phyloP scores from a whole-genome alignment of 2,329 filamentous ascomycete genomes.

The Penicillium sp. region DNA sequence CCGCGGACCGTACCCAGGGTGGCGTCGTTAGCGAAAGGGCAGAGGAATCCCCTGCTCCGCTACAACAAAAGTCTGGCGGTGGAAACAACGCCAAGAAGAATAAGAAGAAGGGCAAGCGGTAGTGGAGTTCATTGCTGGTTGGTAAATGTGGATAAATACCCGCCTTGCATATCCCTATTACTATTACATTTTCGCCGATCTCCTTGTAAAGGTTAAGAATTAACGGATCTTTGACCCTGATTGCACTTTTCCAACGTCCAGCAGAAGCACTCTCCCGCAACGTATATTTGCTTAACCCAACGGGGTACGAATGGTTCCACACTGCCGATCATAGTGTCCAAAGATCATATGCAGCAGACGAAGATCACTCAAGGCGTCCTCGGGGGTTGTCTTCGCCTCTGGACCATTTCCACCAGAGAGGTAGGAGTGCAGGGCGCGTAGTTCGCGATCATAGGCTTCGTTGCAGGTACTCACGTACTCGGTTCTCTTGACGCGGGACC shows the following conservation, averaged over 20 bases:
- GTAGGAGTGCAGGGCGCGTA: constrained; percentile 37
- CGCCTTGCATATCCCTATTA: background rate
- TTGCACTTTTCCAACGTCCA: background rate
- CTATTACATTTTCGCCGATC: background rate
- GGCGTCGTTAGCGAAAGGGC: constrained; percentile 72
- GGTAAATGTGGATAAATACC: background rate
- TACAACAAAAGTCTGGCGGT: constrained; percentile 35
- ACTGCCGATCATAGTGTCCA: constrained; percentile 37
- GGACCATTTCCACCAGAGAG: constrained; percentile 19
- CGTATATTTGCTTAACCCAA: constrained; percentile 21
- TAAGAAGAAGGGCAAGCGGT: constrained; percentile 53
- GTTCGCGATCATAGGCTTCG: constrained; percentile 38
- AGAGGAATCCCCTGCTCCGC: constrained; percentile 48
- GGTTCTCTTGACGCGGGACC: constrained; percentile 19
- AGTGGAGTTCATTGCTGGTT: constrained; percentile 8
- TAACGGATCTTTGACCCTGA: background rate
- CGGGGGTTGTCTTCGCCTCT: constrained; percentile 33
- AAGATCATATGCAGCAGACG: constrained; percentile 35
- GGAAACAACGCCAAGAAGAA: constrained; percentile 45
- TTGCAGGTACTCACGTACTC: constrained; percentile 35
- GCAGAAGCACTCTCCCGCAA: background rate
- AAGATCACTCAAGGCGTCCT: constrained; percentile 40
- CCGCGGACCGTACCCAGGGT: constrained; percentile 76
- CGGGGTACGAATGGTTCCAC: constrained; percentile 35
- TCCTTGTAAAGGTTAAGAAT: background rate